These are phyloP conservation scores for Eimeria sp. DNA, from an alignment of 169 alveolate species.

Conservation along the genomic window DNA sequence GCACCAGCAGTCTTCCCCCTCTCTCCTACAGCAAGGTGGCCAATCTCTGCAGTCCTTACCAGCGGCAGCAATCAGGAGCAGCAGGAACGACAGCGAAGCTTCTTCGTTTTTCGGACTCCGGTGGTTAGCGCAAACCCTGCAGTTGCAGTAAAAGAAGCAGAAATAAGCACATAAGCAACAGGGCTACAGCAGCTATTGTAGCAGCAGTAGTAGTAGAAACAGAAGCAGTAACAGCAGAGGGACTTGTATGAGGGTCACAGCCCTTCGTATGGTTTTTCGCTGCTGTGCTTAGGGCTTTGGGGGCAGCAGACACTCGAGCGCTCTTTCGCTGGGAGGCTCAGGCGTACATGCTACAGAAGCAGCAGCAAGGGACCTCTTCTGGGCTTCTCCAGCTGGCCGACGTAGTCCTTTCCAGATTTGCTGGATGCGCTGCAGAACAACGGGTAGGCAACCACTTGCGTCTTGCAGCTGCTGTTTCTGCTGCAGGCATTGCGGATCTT, in stretches of 20 bases:
- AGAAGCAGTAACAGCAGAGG: conserved; percentile 10
- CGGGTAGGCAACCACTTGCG: background rate
- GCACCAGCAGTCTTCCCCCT: conserved; percentile 18
- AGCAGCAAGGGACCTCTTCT: background rate
- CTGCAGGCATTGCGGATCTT: conserved; percentile 15
- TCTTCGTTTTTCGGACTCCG: background rate
- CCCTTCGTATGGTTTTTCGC: background rate
- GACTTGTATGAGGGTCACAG: background rate
- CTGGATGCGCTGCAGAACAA: background rate
- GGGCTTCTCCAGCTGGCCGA: conserved; percentile 42
- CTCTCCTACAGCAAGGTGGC: background rate
- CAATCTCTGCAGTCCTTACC: background rate
- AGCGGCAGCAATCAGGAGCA: conserved; percentile 17
- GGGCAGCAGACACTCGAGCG: conserved; percentile 39
- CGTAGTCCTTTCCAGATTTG: background rate
- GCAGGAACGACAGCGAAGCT: conserved; percentile 33
- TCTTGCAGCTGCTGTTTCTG: conserved; percentile 51
- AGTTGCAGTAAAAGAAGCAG: conserved; percentile 31
- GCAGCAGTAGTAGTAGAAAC: background rate
- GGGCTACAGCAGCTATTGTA: background rate
- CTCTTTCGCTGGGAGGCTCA: conserved; percentile 20
- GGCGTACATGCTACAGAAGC: conserved; percentile 43
- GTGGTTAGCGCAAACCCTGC: conserved; percentile 12
- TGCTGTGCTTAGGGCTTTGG: conserved; percentile 52
- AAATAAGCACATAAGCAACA: background rate